Percentiles rank a stretch among this genome's conserved stretches.
Conservation (phyloP, 441 rosid species). For the Corymbia citriodora region DNA sequence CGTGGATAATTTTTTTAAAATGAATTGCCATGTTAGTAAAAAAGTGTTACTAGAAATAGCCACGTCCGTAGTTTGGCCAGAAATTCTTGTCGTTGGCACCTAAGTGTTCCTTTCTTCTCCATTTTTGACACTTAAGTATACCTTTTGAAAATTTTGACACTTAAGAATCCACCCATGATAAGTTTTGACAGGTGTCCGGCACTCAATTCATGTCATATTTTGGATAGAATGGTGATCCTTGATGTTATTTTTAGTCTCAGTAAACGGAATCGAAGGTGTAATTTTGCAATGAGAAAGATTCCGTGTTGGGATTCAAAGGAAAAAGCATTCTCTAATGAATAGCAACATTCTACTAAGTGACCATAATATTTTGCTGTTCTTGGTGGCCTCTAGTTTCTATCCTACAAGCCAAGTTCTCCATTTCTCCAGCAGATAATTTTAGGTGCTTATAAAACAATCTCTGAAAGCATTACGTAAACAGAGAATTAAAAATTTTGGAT, state of each 20-base stretch:
- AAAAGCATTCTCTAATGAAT: background rate
- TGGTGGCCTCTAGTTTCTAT: background rate
- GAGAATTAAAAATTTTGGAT: constrained; percentile 1
- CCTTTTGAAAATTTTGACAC: too few relatives aligned
- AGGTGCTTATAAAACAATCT: background rate
- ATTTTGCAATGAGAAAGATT: background rate
- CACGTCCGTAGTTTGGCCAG: too few relatives aligned
- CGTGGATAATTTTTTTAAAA: too few relatives aligned
- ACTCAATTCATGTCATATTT: background rate
- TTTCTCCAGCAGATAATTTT: background rate
- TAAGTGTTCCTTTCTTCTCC: too few relatives aligned
- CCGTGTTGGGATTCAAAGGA: background rate
- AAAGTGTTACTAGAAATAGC: too few relatives aligned
- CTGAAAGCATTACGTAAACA: background rate
- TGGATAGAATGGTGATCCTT: background rate
- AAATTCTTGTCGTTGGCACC: too few relatives aligned
- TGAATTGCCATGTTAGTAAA: too few relatives aligned
- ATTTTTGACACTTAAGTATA: too few relatives aligned
- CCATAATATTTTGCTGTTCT: background rate
- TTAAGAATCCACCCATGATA: too few relatives aligned
- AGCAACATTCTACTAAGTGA: background rate
- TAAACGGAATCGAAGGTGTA: background rate
- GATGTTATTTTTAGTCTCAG: background rate
- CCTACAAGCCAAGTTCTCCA: background rate
- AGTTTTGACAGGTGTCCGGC: too few relatives aligned